Percentiles rank a stretch among this genome's conserved stretches.
phyloP scores from a whole-genome alignment of 1,139 yeast species.

The Tardiomyces digboiensis region DNA sequence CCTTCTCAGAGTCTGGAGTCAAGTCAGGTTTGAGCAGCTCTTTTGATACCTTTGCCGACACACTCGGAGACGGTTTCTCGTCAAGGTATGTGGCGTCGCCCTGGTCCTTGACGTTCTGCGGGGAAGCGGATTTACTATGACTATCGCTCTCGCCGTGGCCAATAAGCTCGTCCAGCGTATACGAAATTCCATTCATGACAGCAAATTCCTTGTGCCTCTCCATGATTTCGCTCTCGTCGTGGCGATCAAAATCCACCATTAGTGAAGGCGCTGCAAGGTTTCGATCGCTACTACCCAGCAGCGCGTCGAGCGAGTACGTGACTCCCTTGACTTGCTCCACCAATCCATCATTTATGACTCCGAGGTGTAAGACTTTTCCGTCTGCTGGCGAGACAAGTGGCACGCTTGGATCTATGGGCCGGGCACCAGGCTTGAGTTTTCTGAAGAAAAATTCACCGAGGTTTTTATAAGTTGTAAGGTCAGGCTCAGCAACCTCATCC shows the following conservation, averaged over 20 bases:
- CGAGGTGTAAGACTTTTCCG: slow-evolving; percentile 82
- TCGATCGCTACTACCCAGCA: slow-evolving; percentile 47
- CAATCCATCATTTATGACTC: slow-evolving; percentile 57
- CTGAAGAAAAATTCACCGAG: slow-evolving; percentile 90
- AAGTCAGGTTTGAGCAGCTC: slow-evolving; percentile 15
- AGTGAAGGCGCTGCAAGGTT: slow-evolving; percentile 54
- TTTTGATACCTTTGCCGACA: slow-evolving; percentile 11
- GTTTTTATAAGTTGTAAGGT: slow-evolving; percentile 63
- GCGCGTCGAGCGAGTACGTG: slow-evolving; percentile 84
- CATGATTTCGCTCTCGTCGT: slow-evolving; percentile 27
- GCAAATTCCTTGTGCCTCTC: slow-evolving; percentile 72
- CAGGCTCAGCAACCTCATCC: slow-evolving; percentile 82
- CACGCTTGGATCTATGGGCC: slow-evolving; percentile 60
- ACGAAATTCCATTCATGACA: slow-evolving; percentile 61
- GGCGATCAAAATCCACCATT: slow-evolving; percentile 35
- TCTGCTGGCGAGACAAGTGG: slow-evolving; percentile 84
- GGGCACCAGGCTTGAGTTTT: slow-evolving; percentile 62
- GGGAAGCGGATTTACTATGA: background rate
- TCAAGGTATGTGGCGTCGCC: background rate
- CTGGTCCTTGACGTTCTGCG: background rate
- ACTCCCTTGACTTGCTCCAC: slow-evolving; percentile 97
- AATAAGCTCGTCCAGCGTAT: slow-evolving; percentile 58
- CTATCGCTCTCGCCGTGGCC: slow-evolving; percentile 35
- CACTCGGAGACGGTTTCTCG: background rate
- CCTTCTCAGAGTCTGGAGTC: slow-evolving; percentile 34